Evolutionary conservation across 2,329 filamentous ascomycete genomes (phyloP).

Genomic region (Ophiocordyceps camponoti-floridani): DNA sequence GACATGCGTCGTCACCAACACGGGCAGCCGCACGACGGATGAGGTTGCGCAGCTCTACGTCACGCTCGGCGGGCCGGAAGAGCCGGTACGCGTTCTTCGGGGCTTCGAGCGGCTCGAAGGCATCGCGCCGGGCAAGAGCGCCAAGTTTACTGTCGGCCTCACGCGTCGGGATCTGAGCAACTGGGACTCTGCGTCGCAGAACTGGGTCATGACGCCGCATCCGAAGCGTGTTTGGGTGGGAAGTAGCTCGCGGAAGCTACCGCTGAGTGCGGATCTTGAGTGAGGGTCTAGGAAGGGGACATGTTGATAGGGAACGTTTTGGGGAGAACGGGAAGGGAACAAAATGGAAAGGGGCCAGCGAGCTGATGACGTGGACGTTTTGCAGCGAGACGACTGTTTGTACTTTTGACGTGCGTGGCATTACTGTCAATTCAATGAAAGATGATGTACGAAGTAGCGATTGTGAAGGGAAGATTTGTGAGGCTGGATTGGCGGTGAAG

Average conservation of each 20-base stretch:
- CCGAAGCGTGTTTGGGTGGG: slow-evolving; percentile 38
- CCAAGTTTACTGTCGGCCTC: slow-evolving; percentile 48
- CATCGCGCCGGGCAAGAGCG: slow-evolving; percentile 50
- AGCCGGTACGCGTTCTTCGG: slow-evolving; percentile 50
- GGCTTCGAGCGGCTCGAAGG: slow-evolving; percentile 59
- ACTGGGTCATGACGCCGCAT: slow-evolving; percentile 52
- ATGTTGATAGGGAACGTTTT: not conserved
- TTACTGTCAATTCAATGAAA: too few species aligned
- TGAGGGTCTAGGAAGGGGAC: not conserved
- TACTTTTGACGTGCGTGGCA: too few species aligned
- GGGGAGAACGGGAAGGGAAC: too few species aligned
- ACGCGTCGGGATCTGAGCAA: slow-evolving; percentile 71
- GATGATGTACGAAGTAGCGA: too few species aligned
- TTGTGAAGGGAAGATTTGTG: too few species aligned
- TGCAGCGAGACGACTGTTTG: too few species aligned
- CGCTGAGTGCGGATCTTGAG: slow-evolving; percentile 11
- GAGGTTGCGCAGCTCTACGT: slow-evolving; percentile 68
- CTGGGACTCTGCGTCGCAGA: slow-evolving; percentile 65
- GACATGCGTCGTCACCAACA: slow-evolving; percentile 54
- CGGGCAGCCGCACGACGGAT: slow-evolving; percentile 43
- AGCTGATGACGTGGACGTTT: too few species aligned
- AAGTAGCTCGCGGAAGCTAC: slow-evolving; percentile 35
- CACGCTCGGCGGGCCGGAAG: slow-evolving; percentile 58
- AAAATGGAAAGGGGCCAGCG: too few species aligned
- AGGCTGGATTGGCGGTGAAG: too few species aligned